A percentile compares a stretch with the other conserved stretches of the same genome.
Conservation (phyloP, 202 grass and related monocot genomes). For the Miscanthus sacchariflorus region DNA sequence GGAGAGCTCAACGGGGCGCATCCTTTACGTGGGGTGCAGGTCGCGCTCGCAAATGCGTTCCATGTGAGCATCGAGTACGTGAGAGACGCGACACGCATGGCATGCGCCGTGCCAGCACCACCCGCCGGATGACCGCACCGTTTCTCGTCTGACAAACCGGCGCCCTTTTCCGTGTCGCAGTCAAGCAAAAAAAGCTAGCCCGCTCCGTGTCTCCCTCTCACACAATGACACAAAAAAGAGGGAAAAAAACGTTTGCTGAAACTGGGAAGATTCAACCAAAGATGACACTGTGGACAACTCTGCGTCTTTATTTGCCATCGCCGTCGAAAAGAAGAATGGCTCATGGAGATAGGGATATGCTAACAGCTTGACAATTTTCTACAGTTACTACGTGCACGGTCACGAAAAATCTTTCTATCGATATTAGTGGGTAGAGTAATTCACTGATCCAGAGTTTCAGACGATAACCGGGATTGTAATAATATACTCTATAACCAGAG, state of each 20-base stretch:
- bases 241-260: neutral
- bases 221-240: neutral
- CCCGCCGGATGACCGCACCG: neutral
- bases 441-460: no score
- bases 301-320: neutral
- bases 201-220: neutral
- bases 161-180: neutral
- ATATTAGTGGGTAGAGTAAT: no score
- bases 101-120: neutral
- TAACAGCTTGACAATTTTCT: neutral
- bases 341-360: neutral
- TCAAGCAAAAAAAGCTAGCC: neutral
- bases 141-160: slow-evolving; percentile 37
- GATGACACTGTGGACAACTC: neutral
- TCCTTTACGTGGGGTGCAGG: slow-evolving; percentile 44
- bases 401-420: neutral
- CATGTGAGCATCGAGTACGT: slow-evolving; percentile 9
- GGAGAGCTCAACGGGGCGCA: slow-evolving; percentile 1
- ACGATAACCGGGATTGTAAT: no score
- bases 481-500: no score
- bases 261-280: neutral
- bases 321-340: neutral
- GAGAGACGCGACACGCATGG: neutral
- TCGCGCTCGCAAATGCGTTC: slow-evolving; percentile 41
- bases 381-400: no score